These are phyloP conservation scores for Brettanomyces anomalus DNA, from an alignment of 805 yeast species.

Conservation along the genomic window DNA sequence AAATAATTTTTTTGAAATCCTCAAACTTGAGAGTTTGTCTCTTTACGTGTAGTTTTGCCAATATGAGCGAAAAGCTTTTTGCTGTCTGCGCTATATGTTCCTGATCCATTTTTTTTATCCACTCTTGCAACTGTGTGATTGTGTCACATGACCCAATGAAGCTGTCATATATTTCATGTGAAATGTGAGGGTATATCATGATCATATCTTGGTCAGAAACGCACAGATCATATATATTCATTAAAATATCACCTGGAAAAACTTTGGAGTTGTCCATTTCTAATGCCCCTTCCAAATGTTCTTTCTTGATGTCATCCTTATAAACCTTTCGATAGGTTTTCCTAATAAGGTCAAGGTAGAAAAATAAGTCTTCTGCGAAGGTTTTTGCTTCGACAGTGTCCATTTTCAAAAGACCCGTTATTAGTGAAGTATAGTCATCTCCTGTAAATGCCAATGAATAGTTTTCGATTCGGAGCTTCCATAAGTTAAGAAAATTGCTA, in stretches of 20 bases:
- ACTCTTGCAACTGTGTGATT: conserved; percentile 8
- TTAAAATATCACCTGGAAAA: conserved; percentile 15
- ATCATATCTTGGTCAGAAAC: conserved; percentile 11
- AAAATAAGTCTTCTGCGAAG: conserved; percentile 15
- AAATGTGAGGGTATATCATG: conserved; percentile 15
- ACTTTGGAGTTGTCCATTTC: conserved; percentile 7
- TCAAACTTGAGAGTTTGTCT: conserved; percentile 5
- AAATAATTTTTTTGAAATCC: conserved; percentile 8
- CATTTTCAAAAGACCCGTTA: conserved; percentile 8
- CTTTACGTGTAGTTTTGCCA: conserved; percentile 4
- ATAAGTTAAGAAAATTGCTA: conserved; percentile 11
- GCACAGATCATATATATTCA: conserved; percentile 17
- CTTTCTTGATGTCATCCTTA: conserved; percentile 2
- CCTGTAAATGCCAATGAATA: conserved; percentile 9
- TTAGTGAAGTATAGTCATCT: conserved; percentile 9
- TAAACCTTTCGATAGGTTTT: conserved; percentile 9
- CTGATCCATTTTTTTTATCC: conserved; percentile 3
- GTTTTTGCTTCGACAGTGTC: conserved; percentile 5
- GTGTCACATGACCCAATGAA: conserved; percentile 6
- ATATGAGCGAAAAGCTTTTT: conserved; percentile 3
- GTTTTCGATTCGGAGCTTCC: conserved; percentile 13
- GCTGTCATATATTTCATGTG: conserved; percentile 10
- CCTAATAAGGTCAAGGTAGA: conserved; percentile 10
- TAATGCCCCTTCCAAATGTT: background rate
- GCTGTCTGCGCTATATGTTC: background rate